Evolutionary conservation across 1,284 basidiomycete species (phyloP).

Genomic region (Malassezia japonica): DNA sequence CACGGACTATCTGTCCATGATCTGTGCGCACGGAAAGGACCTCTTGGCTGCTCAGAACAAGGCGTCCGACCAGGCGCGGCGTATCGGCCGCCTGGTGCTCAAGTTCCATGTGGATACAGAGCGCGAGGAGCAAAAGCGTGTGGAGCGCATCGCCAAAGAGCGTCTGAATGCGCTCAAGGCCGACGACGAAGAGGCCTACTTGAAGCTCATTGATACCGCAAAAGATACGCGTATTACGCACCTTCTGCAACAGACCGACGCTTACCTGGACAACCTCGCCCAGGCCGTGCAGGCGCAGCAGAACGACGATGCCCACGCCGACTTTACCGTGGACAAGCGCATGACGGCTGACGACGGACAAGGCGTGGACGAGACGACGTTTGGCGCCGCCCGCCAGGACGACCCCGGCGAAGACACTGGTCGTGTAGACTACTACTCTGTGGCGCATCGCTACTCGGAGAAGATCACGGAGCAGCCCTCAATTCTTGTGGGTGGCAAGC

Average conservation of each 20-base stretch:
- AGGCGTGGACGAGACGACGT: constrained; percentile 74
- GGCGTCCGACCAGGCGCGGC: constrained; percentile 50
- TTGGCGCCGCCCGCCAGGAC: constrained; percentile 66
- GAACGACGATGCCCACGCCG: constrained; percentile 56
- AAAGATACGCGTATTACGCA: constrained; percentile 99
- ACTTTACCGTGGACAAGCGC: constrained; percentile 32
- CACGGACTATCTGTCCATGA: constrained; percentile 80
- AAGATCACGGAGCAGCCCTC: constrained; percentile 71
- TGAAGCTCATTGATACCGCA: constrained; percentile 97
- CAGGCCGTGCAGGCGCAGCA: constrained; percentile 92
- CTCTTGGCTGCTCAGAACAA: constrained; percentile 60
- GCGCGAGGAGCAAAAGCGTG: constrained; percentile 57
- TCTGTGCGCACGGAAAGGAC: constrained; percentile 74
- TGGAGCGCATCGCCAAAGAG: constrained; percentile 92
- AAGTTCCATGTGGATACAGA: constrained; percentile 53
- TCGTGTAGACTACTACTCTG: constrained; percentile 92
- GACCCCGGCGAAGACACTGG: constrained; percentile 56
- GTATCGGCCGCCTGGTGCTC: constrained; percentile 51
- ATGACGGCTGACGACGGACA: constrained; percentile 21
- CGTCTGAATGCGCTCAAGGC: constrained; percentile 95
- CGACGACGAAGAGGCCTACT: constrained; percentile 97
- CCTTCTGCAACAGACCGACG: constrained; percentile 83
- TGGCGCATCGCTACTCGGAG: constrained; percentile 88
- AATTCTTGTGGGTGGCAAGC: constrained; percentile 58
- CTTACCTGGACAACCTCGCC: constrained; percentile 86